phyloP scores from a whole-genome alignment of 805 yeast species.

The Ogataea ramenticola region DNA sequence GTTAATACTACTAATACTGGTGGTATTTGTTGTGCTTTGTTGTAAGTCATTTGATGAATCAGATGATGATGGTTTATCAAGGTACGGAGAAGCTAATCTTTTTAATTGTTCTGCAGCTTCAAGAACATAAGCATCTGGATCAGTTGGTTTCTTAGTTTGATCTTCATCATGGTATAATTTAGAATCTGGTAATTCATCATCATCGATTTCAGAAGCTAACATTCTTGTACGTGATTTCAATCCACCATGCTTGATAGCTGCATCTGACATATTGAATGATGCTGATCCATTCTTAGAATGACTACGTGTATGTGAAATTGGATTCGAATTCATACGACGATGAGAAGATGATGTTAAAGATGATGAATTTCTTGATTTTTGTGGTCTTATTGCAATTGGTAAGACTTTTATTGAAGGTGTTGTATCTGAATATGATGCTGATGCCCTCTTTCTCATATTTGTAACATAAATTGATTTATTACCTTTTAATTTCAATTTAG shows the following conservation, averaged over 20 bases:
- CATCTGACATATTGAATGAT: conserved; percentile 12
- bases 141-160: conserved; percentile 22
- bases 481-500: conserved; percentile 33
- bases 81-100: conserved; percentile 7
- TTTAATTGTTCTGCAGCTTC: conserved; percentile 25
- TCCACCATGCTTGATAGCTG: conserved; percentile 55
- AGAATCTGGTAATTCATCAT: conserved; percentile 39
- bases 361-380: conserved; percentile 21
- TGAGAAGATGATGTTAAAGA: no score
- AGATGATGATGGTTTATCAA: neutral
- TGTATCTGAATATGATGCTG: conserved; percentile 41
- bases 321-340: conserved; percentile 13
- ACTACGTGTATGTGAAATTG: conserved; percentile 8
- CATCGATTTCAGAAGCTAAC: conserved; percentile 72
- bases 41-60: no score
- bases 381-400: conserved; percentile 50
- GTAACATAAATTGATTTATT: conserved; percentile 44
- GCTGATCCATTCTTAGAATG: conserved; percentile 1
- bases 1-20: neutral
- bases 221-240: conserved; percentile 59
- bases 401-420: conserved; percentile 41
- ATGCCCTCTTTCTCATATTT: conserved; percentile 33
- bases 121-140: conserved; percentile 26
- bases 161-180: conserved; percentile 20
- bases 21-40: neutral